Evolutionary conservation across 2,329 filamentous ascomycete species (phyloP), one percentile per base, ranked within the genome.

Genomic region (Arthrinium phaeospermum): DNA sequence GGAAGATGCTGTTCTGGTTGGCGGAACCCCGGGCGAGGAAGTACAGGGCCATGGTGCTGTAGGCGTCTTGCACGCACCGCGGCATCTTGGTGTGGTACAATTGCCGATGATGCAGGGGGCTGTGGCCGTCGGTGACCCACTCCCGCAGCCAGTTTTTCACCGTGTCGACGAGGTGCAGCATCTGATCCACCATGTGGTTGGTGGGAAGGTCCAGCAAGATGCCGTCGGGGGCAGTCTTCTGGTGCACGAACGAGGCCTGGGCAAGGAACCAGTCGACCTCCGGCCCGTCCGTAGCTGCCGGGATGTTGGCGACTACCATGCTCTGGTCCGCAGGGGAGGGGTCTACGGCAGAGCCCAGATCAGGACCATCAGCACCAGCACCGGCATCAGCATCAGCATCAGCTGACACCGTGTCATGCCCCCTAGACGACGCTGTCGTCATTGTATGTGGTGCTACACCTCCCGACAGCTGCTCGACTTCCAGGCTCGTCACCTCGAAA

Each of bases 41-140:
- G 69, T 80, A 80, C 67, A 75, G 72, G 30, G 72, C 46, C 37
- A 77, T 70, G 1, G 75, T 75, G 6, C 76, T 77, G 71, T 78
- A 78, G 24, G 77, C 78, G 45, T 80, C 78, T 46, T 79, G 77
- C 4, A 76, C 72, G 64, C 73, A 74, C 10, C 77, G 75, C 44
- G 78, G 78, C 77, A 80, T 77, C 22, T 70, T 68, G 37, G 69
- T 70, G 13, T 73, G 70, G 72, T 80, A 79, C 1, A 80, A 72
- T 12, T 75, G 71, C 3, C 73, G 74, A 67, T 80, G 78, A 34
- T 78, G 75, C 16, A 79, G 70, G 7, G 77, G 74, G 24, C 75
- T 77, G 27, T 75, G 71, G 13, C 73, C 75, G 10, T 74, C 70
- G 0, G 75, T 76, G 49, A 75, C 75, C 78, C 78, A 80, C 22